Evolutionary conservation across 2,329 filamentous ascomycete genomes (phyloP), one percentile per base, ranked within the genome.

Genomic region (Mollisiaceae sp.): DNA sequence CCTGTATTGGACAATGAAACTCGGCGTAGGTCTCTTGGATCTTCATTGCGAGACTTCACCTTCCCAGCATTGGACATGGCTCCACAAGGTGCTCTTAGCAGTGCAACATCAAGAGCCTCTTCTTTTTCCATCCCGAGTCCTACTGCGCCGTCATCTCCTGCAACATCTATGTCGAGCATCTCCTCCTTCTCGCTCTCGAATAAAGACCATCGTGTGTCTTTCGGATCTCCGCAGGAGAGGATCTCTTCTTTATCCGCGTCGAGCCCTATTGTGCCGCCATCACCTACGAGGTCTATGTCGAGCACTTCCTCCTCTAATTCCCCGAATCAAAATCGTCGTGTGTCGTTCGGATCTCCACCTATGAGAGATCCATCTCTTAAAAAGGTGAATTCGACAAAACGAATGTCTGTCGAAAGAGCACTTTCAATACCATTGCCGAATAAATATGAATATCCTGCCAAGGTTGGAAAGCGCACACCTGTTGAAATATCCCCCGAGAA

Each of bases 301-400:
- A 35, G 50, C 27, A 12, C 27, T 14, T 27, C 50, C 22, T 32
- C 50, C 22, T 8, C n/a, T 20, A 20, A 11, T 8, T 15, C 50
- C 1, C 15, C 11, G 15, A 32, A 54, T 8, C 20, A 50, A 18
- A n/a, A 18, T 35, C 50, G 50, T 54, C 50, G 50, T 14, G 50
- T 54, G 24, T 54, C 50, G 15, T 54, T 54, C 14, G 50, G 50
- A 27, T 54, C 50, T 54, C 24, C 22, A 54, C 4, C 50, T n/a
- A 11, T 14, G 50, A 54, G 27, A 27, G 22, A 14, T 18, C 32
- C 50, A 15, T 54, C 24, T 4, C 11, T 20, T 20, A n/a, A 50
- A 22, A 9, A 4, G 2, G 12, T 20, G 24, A 32, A 27, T 12
- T 35, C 50, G 8, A 18, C 22, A 32, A 32, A 54, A 14, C 8